Evolutionary conservation across 2,329 filamentous ascomycete species (phyloP).

Genomic region (Apiospora arundinis): DNA sequence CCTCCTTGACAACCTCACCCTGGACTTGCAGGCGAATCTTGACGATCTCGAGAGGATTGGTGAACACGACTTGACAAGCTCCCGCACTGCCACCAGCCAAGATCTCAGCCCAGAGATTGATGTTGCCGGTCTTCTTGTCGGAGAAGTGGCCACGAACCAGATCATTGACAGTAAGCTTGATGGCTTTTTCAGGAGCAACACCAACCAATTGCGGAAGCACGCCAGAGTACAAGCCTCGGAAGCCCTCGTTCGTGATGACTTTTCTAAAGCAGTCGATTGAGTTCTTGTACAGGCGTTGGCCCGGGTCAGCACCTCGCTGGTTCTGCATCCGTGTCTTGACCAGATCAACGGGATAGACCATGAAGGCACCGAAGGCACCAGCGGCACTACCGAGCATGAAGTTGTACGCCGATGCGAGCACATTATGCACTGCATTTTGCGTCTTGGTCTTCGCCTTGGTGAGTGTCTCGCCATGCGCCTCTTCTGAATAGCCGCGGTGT

Average conservation of each 20-base stretch:
- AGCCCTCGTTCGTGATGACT: slow-evolving; percentile 90
- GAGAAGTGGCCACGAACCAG: slow-evolving; percentile 80
- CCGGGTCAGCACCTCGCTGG: slow-evolving; percentile 82
- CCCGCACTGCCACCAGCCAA: slow-evolving; percentile 89
- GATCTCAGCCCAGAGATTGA: slow-evolving; percentile 75
- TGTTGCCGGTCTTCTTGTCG: slow-evolving; percentile 74
- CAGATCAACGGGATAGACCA: slow-evolving; percentile 98
- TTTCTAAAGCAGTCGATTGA: slow-evolving; percentile 94
- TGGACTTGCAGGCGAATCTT: slow-evolving; percentile 98
- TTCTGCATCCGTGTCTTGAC: slow-evolving; percentile 99
- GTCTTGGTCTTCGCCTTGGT: slow-evolving; percentile 60
- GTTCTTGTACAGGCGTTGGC: slow-evolving; percentile 94
- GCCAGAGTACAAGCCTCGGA: slow-evolving; percentile 90
- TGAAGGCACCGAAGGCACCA: slow-evolving; percentile 97
- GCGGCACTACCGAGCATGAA: slow-evolving; percentile 89
- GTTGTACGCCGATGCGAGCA: slow-evolving; percentile 84
- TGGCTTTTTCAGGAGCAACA: slow-evolving; percentile 98
- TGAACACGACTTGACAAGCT: slow-evolving; percentile 97
- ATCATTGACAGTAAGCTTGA: slow-evolving; percentile 98
- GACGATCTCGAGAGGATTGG: slow-evolving; percentile 97
- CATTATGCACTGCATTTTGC: slow-evolving; percentile 63
- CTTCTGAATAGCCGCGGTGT: slow-evolving; percentile 62
- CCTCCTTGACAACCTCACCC: slow-evolving; percentile 89
- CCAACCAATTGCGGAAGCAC: slow-evolving; percentile 94
- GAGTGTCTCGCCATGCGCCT: slow-evolving; percentile 42